Base-by-base conservation (phyloP, 2,329 filamentous ascomycete species). In the Colletotrichum sublineola region DNA sequence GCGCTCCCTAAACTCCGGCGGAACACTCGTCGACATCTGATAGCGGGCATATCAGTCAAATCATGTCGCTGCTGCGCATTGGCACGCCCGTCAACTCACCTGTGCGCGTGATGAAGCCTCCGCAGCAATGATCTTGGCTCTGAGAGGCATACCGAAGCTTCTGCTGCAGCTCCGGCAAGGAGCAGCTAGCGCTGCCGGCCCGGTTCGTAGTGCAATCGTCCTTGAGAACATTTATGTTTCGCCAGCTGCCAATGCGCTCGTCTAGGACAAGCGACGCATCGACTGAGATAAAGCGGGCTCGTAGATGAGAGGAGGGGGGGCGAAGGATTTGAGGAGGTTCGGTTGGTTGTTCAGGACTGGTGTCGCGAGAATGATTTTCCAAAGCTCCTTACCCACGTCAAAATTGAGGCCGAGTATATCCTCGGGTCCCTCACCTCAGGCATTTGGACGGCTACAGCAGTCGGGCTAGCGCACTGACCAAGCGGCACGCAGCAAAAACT, bases 91-190 rank as follows among this genome's bases (percentile, higher is more conserved):
- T 4, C 2, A 12, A 74, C 74, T 64, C 31, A 75, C 74, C 58
- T 74, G 65, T 62, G 72, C 72, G 60, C 71, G 67, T 70, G 71
- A 70, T 42, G 63, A 71, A 44, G 66, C 74, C 44, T 63, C 56
- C 48, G 50, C 68, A 81, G 89, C 88, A 79, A 87, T 84, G 75
- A 95, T 87, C 82, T 93, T 96, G 74, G 93, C 93, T 85, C 91
- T 91, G 75, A 97, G 87, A 81, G 94, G 94, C 94, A 97, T 97
- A 74, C 81, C 81, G 79, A 84, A 79, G 75, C 78, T 81, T 74
- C 78, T 81, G 80, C 80, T 80, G 75, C 82, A 84, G 80, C 83
- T 81, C 73, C 82, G 79, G 77, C 79, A 82, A 76, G 82, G 78
- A 77, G 84, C 79, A 80, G 83, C 79, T 77, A 82, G 81, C 75